Evolutionary conservation across 2,329 filamentous ascomycete species (phyloP), one percentile per base, ranked within the genome.

Genomic region (Xylaria arbuscula): DNA sequence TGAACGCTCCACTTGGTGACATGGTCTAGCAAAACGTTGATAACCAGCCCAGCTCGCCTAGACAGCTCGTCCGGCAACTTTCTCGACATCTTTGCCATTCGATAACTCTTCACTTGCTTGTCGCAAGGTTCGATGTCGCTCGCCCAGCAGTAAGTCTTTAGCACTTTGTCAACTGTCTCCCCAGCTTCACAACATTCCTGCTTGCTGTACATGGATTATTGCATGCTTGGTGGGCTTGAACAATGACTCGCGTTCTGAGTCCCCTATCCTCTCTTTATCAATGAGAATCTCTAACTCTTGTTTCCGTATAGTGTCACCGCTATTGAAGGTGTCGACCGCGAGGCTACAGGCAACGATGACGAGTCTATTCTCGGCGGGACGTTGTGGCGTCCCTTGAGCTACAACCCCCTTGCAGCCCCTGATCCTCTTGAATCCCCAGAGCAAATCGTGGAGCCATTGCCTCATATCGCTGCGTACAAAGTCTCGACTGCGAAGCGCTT

Each of bases 291-390:
- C 64, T 64, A 58, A 69, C 34, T n/a, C 2, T 40, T 36, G 8
- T 19, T 24, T 19, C 53, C 54, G 34, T 32, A 56, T 13, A 64
- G 67, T 74, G 79, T 82, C 62, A 82, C 80, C 17, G 78, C 80
- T 56, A 74, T 72, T 60, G 80, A 83, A 75, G 81, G 81, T 69
- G 80, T 82, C 69, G 81, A 83, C 68, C 80, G 80, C 56, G 78
- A 72, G 61, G 72, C 62, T 63, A 36, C 62, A 42, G 61, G 62
- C 58, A 71, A 74, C 50, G 48, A 69, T 58, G 53, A 68, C 56
- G 57, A 72, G 36, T 70, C 68, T 36, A 62, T 64, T 17, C 54
- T 70, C n/a, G 68, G 65, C 38, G 72, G 73, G 54, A 65, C 75
- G 11, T 62, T 73, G 34, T 77, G 74, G 73, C 77, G 74, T 32